Evolutionary conservation across 2,329 filamentous ascomycete genomes (phyloP), one percentile per base, ranked within the genome.

Genomic region (Fusarium decemcellulare): DNA sequence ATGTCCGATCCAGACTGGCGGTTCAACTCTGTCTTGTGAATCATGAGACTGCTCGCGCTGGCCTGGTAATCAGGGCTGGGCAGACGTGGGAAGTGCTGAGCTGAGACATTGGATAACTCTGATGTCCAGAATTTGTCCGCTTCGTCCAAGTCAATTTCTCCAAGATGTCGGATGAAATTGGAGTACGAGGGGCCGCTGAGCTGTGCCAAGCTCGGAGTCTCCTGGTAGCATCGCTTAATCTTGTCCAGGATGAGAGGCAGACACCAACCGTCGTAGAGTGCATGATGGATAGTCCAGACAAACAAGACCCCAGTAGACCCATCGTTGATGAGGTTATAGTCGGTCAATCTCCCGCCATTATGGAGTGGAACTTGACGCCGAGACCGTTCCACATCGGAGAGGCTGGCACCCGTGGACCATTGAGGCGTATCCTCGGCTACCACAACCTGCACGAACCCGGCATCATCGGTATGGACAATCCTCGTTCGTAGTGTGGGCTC

Each of bases 231-330:
- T 53, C 30, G 47, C 14, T 72, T 70, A 18, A 74, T 48, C 39
- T 65, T 73, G 15, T 74, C 61, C 1, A 74, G 56, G 2, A 74
- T 60, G 5, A 74, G 39, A 40, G 70, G 70, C 14, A 74, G 23
- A 56, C 65, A 74, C 72, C 73, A 76, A 8, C 75, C 75, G 14
- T 77, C 76, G 5, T 77, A 77, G 0, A 77, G 16, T 0, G 74
- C 61, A 43, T 77, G 76, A 11, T 77, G 76, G 3, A 72, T 63
- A 6, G 74, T 76, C 65, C 73, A 77, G 0, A 75, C 68, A 8
- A 77, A 72, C 5, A 15, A 62, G 6, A 46, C 10, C 0, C 46
- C 29, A 0, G 15, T 6, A 12, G 29, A 27, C 0, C 0, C 18
- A 40, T 63, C 36, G 1, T 57, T 44, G 8, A 66, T 30, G 1